phyloP scores from a whole-genome alignment of 306 rosid genomes.

The Chamaecrista fasciculata region DNA sequence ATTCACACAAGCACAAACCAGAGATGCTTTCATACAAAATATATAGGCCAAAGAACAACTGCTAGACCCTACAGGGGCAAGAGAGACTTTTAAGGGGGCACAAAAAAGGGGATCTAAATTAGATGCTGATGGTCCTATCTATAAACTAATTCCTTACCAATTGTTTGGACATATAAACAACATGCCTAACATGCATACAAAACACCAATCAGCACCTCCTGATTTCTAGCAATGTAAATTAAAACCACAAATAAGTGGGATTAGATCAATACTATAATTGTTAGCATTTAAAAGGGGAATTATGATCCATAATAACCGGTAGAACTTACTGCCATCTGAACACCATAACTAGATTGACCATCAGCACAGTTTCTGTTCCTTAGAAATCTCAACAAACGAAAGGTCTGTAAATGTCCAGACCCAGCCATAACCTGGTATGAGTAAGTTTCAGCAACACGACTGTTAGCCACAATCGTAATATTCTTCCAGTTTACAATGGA shows the following conservation, averaged over 20 bases:
- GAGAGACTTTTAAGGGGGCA: background rate
- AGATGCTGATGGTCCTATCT: background rate
- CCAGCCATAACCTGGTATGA: conserved; percentile 92
- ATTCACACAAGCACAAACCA: background rate
- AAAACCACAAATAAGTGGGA: background rate
- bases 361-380: conserved; percentile 88
- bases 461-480: conserved; percentile 16
- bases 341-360: conserved; percentile 86
- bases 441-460: conserved; percentile 31
- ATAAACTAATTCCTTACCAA: background rate
- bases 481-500: conserved; percentile 11
- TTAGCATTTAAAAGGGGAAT: background rate
- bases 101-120: background rate
- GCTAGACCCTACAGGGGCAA: background rate
- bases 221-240: background rate
- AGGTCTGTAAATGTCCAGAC: conserved; percentile 92
- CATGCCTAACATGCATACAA: background rate
- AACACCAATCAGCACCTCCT: background rate
- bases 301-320: background rate
- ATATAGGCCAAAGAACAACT: background rate
- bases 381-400: conserved; percentile 78
- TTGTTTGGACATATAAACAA: background rate
- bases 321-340: conserved; percentile 95
- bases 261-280: background rate
- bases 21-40: background rate